Conservation (phyloP, 139 green algal genomes). For the Coccomyxa sp. region DNA sequence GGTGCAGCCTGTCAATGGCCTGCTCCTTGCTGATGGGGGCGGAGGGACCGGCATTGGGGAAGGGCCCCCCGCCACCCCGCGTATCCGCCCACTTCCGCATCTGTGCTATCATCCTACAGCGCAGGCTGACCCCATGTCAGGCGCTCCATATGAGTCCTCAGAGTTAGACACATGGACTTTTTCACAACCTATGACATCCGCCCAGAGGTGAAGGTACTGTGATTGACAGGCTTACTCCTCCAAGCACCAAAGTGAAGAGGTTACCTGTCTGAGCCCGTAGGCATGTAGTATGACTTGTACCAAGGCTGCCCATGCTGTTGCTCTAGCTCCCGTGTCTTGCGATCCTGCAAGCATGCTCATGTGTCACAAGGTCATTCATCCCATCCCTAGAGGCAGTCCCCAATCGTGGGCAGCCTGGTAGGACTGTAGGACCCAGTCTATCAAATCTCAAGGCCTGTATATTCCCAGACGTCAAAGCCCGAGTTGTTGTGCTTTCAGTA, state of each 20-base stretch:
- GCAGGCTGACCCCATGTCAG: not conserved
- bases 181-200: not conserved
- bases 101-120: not conserved
- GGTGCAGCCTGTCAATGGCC: not conserved
- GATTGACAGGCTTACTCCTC: not conserved
- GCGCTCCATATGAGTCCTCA: not conserved
- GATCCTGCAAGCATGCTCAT: not conserved
- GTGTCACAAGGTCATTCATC: too few species aligned
- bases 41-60: not conserved
- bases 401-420: too few species aligned
- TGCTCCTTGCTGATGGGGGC: not conserved
- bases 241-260: not conserved
- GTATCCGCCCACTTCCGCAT: not conserved
- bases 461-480: too few species aligned
- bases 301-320: not conserved
- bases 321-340: not conserved
- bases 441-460: too few species aligned
- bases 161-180: not conserved
- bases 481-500: too few species aligned
- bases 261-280: not conserved
- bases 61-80: not conserved
- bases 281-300: slow-evolving; percentile 1
- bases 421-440: too few species aligned
- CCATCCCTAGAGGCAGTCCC: too few species aligned
- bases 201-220: not conserved